These are phyloP conservation scores for Tylopilus rubrobrunneus DNA, from an alignment of 768 basidiomycete genomes.

Conservation along the genomic window DNA sequence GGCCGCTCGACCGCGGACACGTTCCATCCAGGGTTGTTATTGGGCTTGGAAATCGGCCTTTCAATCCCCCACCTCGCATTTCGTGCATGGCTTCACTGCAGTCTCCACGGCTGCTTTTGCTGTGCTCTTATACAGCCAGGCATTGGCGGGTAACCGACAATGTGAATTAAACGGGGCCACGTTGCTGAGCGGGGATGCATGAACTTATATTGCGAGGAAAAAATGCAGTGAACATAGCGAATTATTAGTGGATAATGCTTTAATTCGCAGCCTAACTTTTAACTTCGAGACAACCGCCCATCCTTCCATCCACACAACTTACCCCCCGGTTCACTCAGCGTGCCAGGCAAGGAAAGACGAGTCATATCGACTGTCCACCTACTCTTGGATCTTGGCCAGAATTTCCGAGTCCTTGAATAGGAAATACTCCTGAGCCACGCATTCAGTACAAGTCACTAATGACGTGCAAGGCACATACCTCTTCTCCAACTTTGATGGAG, in stretches of 20 bases:
- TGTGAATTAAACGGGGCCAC: neutral
- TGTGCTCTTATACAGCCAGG: neutral
- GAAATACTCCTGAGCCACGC: slow-evolving; percentile 72
- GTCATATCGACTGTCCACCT: slow-evolving; percentile 21
- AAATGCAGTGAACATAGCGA: slow-evolving; percentile 19
- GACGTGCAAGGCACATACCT: slow-evolving; percentile 50
- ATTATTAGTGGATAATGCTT: slow-evolving; percentile 16
- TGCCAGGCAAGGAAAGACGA: neutral
- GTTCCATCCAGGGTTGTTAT: slow-evolving; percentile 7
- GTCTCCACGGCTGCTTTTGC: neutral
- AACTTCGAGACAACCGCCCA: neutral
- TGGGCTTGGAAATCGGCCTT: neutral
- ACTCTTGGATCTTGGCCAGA: slow-evolving; percentile 94
- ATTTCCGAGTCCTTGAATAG: slow-evolving; percentile 95
- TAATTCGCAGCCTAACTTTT: slow-evolving; percentile 10
- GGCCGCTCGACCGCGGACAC: neutral
- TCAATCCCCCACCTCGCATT: slow-evolving; percentile 8
- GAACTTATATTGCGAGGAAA: neutral
- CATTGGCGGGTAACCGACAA: neutral
- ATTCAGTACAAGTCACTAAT: slow-evolving; percentile 1
- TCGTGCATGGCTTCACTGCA: neutral
- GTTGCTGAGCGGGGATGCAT: slow-evolving; percentile 28
- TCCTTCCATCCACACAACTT: too few species aligned
- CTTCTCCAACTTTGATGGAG: slow-evolving; percentile 93
- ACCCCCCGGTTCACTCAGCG: slow-evolving; percentile 1